Conservation (phyloP, 176 grass and related monocot genomes). For the Puya raimondii region DNA sequence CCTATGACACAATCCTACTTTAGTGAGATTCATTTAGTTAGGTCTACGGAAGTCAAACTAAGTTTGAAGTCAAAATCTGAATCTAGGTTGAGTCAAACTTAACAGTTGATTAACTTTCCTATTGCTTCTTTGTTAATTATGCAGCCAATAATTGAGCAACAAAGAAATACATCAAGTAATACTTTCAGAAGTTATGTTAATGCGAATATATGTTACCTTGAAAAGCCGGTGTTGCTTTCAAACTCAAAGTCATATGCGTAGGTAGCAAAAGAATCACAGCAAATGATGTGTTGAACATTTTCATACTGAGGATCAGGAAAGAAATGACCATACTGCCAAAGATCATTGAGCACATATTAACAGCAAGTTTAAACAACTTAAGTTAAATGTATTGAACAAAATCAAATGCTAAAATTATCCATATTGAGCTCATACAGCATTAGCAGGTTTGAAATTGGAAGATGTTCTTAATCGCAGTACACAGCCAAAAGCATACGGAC, state of each 20-base stretch:
- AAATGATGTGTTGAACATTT: slow-evolving; percentile 98
- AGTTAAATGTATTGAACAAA: not conserved
- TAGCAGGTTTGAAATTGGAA: slow-evolving; percentile 67
- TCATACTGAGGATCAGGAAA: slow-evolving; percentile 96
- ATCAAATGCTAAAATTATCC: not conserved
- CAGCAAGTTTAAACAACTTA: not conserved
- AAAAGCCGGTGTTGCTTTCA: slow-evolving; percentile 51
- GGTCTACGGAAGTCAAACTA: too few species aligned
- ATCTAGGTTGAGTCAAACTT: too few species aligned
- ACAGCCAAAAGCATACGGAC: slow-evolving; percentile 98
- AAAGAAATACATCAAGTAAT: not conserved
- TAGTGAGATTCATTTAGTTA: too few species aligned
- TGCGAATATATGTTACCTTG: slow-evolving; percentile 40
- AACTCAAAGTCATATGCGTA: slow-evolving; percentile 98
- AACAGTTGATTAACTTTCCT: too few species aligned
- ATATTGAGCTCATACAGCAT: slow-evolving; percentile 50
- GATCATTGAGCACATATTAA: not conserved
- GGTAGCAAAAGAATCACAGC: slow-evolving; percentile 97
- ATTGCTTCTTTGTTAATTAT: too few species aligned
- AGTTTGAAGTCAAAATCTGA: too few species aligned
- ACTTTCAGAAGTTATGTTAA: not conserved
- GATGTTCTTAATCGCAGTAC: slow-evolving; percentile 91
- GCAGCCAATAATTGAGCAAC: not conserved
- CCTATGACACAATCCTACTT: too few species aligned
- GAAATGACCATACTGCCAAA: slow-evolving; percentile 87